Conservation (phyloP, 1,284 basidiomycete species). For the Marasmius tenuissimus region DNA sequence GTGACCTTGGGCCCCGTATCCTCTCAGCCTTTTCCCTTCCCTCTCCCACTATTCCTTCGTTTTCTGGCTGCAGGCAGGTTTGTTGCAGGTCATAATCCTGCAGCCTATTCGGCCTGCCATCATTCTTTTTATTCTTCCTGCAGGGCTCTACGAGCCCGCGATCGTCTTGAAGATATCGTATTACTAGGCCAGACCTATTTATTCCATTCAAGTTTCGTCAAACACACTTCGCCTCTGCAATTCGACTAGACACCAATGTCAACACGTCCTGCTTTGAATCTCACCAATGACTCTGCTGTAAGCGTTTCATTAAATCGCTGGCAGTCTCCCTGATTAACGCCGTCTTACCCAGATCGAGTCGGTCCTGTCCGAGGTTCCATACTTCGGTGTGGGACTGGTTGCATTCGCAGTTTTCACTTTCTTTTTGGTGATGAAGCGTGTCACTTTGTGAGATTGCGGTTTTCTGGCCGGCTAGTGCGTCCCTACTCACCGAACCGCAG, state of each 20-base stretch:
- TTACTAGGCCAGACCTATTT: conserved; percentile 4
- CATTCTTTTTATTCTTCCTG: not conserved
- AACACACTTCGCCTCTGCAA: conserved; percentile 24
- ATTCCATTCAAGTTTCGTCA: conserved; percentile 24
- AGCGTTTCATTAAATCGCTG: conserved; percentile 7
- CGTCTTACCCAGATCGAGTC: conserved; percentile 47
- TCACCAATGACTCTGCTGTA: conserved; percentile 26
- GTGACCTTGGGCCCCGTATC: not conserved
- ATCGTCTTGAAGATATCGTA: conserved; percentile 4
- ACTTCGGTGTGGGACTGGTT: conserved; percentile 65
- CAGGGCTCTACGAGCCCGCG: not conserved
- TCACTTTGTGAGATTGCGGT: conserved; percentile 49
- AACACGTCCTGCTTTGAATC: conserved; percentile 7
- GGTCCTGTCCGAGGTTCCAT: conserved; percentile 66
- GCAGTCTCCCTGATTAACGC: not conserved
- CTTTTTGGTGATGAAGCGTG: conserved; percentile 56
- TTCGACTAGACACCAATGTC: not conserved
- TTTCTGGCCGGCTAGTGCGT: not conserved
- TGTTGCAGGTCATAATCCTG: conserved; percentile 4
- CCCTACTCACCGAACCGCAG: conserved; percentile 30
- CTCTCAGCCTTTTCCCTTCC: not conserved
- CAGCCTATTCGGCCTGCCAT: not conserved
- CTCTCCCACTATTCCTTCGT: not conserved
- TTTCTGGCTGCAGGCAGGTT: not conserved
- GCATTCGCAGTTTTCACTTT: conserved; percentile 65